Conservation (phyloP, 352 stramenopile species). For the Pythium dissotocum region DNA sequence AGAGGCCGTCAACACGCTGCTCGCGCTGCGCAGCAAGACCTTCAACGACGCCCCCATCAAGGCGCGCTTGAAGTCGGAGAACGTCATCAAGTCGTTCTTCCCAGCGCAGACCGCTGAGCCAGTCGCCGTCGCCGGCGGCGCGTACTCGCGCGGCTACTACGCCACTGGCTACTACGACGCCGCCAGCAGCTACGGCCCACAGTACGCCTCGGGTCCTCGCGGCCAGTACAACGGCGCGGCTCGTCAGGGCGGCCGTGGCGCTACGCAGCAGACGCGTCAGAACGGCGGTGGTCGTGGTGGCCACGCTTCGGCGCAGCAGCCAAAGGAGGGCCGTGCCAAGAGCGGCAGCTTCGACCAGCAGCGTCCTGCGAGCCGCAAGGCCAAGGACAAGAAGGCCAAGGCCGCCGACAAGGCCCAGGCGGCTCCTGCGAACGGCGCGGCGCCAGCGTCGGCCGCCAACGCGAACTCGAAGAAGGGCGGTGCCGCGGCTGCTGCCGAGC, state of each 20-base stretch:
- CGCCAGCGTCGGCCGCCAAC: not conserved
- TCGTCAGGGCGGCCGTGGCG: constrained; percentile 28
- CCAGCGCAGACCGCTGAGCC: constrained; percentile 64
- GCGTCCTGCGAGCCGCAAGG: constrained; percentile 49
- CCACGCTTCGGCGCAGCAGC: constrained; percentile 27
- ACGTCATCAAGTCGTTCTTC: constrained; percentile 91
- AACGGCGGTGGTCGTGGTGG: constrained; percentile 35
- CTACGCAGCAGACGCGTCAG: constrained; percentile 32
- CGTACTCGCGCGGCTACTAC: constrained; percentile 53
- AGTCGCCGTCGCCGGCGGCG: constrained; percentile 42
- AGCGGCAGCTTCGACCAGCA: constrained; percentile 57
- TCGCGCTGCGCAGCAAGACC: constrained; percentile 87
- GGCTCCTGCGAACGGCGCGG: constrained; percentile 10
- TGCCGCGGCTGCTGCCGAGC: constrained; percentile 34
- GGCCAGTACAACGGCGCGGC: constrained; percentile 44
- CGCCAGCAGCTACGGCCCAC: constrained; percentile 45
- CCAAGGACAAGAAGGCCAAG: constrained; percentile 68
- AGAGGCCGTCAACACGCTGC: constrained; percentile 81
- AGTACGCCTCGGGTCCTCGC: constrained; percentile 49
- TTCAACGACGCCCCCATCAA: constrained; percentile 91
- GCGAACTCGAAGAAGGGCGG: constrained; percentile 41
- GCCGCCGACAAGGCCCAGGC: constrained; percentile 31
- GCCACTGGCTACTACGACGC: constrained; percentile 73
- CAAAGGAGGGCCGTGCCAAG: constrained; percentile 51
- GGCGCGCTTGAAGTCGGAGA: constrained; percentile 92